phyloP scores from a whole-genome alignment of 129 eudicot genomes.

The Flaveria robusta region DNA sequence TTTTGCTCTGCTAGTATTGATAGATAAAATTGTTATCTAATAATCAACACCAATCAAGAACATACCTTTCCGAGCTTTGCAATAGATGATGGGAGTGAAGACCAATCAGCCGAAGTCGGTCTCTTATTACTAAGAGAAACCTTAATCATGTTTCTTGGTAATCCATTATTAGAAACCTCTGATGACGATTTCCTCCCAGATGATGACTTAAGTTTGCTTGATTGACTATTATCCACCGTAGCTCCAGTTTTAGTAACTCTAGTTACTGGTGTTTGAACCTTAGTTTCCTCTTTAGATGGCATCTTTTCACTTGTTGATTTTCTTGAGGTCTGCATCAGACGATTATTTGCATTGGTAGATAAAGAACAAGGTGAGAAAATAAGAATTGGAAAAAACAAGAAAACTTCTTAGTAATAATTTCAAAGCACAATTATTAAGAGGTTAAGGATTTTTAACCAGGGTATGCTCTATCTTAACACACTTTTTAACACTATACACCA shows the following conservation, averaged over 20 bases:
- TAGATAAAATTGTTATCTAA: background rate
- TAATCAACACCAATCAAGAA: background rate
- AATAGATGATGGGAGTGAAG: constrained; percentile 71
- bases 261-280: constrained; percentile 38
- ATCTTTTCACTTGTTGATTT: constrained; percentile 47
- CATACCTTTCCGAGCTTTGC: constrained; percentile 76
- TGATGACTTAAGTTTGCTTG: constrained; percentile 41
- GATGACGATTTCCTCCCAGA: constrained; percentile 49
- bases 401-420: background rate
- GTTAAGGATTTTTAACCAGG: background rate
- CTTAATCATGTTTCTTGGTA: constrained; percentile 61
- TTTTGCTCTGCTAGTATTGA: background rate
- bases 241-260: constrained; percentile 38
- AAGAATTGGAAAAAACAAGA: background rate
- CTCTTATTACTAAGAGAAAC: constrained; percentile 54
- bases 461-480: background rate
- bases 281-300: constrained; percentile 55
- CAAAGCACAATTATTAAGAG: background rate
- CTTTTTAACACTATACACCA: background rate
- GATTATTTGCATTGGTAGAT: constrained; percentile 7
- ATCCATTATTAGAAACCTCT: constrained; percentile 46
- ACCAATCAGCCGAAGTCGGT: constrained; percentile 57
- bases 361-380: background rate
- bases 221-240: constrained; percentile 40
- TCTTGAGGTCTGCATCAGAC: constrained; percentile 54